Conservation (phyloP, 805 yeast genomes). For the Yarrowia osloensis region DNA sequence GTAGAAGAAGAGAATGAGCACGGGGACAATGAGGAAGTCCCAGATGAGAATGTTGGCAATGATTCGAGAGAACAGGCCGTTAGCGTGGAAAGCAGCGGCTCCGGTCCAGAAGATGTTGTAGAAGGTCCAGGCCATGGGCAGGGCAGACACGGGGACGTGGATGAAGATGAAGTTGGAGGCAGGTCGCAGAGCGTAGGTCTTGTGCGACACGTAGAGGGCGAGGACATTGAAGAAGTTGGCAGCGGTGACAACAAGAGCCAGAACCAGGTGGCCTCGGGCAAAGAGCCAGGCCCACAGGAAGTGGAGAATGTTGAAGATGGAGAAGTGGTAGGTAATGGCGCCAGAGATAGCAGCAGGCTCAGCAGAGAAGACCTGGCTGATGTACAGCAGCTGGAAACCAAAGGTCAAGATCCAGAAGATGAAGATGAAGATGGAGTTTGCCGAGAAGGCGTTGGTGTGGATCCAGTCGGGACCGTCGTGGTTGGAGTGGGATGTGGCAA, state of each 20-base stretch:
- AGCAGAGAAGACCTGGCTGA: constrained; percentile 24
- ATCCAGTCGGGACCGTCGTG: constrained; percentile 31
- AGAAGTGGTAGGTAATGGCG: constrained; percentile 59
- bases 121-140: constrained; percentile 75
- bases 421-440: constrained; percentile 22
- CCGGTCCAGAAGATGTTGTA: constrained; percentile 84
- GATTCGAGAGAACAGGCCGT: constrained; percentile 59
- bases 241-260: constrained; percentile 59
- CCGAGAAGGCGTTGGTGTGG: constrained; percentile 28
- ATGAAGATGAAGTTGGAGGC: constrained; percentile 55
- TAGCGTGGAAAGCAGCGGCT: constrained; percentile 68
- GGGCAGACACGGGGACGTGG: constrained; percentile 65
- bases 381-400: constrained; percentile 22
- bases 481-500: constrained; percentile 19
- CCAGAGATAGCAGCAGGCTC: constrained; percentile 36
- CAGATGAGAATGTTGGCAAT: constrained; percentile 74
- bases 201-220: constrained; percentile 57
- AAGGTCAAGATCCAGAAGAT: constrained; percentile 28
- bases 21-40: constrained; percentile 72
- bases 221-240: constrained; percentile 62
- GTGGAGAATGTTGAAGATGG: constrained; percentile 59
- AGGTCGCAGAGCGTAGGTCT: constrained; percentile 59
- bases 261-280: constrained; percentile 57
- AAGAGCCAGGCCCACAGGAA: constrained; percentile 68
- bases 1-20: constrained; percentile 55